Base-by-base conservation (phyloP, 2,329 filamentous ascomycete genomes). In the Pestalotiopsis sp. region DNA sequence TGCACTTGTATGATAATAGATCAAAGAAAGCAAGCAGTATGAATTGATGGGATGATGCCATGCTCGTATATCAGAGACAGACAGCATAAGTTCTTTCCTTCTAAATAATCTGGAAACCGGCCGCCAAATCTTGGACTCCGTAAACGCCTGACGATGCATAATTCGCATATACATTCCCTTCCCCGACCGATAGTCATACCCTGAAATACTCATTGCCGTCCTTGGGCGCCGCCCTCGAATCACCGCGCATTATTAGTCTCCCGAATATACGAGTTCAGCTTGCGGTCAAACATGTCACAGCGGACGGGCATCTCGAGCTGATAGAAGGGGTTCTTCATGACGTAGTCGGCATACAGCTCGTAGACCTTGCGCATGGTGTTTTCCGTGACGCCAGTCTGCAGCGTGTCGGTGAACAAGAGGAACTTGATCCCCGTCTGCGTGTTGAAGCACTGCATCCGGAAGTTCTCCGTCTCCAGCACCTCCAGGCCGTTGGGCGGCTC, bases 311-410 rank as follows among this genome's bases (percentile, higher is more conserved):
- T 99, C 83, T 99, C 96, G 68, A 97, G 86, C 77, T 96, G 95
- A 83, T 98, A 98, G 78, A 99, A 99, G 1, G 96, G 96, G 80
- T 99, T 99, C 86, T 98, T 99, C 94, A 98, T 98, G 74, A 99
- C 96, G 79, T 93, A 98, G 81, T 99, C 96, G 65, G 93, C 89
- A 83, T 98, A 99, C 66, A 98, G 83, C 80, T 98, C 96, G 80
- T 99, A 98, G 75, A 98, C 91, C 80, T 90, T 92, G 78, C 90
- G 88, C 74, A 97, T 91, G 59, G 95, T 92, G 13, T 89, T 86
- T 75, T 98, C 96, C 20, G 25, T 58, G 52, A 97, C 91, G 77
- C 97, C 97, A 63, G 91, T 89, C 83, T 97, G 95, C 72, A 93
- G 90, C 17, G 89, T 90, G 81, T 98, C 96, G 67, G 96, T 98